Evolutionary conservation across 2,329 filamentous ascomycete species (phyloP), one percentile per base, ranked within the genome.

Genomic region (Colletotrichum noveboracense): DNA sequence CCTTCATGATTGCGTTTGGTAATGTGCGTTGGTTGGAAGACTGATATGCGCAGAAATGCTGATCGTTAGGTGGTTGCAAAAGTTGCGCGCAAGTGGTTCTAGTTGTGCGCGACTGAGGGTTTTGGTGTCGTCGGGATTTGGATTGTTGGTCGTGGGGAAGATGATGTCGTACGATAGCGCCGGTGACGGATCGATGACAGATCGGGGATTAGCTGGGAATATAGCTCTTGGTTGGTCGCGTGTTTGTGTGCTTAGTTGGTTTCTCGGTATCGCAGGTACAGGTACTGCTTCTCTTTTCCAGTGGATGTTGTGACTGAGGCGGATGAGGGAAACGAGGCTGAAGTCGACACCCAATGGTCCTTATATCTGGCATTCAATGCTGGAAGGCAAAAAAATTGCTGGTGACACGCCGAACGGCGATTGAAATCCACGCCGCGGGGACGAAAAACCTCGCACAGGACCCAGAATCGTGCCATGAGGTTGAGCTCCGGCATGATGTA

Each of bases 1-100:
- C 89, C 93, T 98, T 98, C 97, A 98, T 99, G 78, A 66, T 89
- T 85, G 80, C 78, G 79, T 69, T 48, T 70, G 68, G 21, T 52
- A 13, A 34, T 36, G 30, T 61, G 18, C 14, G 38, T 8, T 38
- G 56, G 24, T 69, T n/a, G 34, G 16, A 13, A 38, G n/a, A 9
- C n/a, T 65, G 48, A 28, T 10, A 18, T 77, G 70, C 66, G 55
- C 52, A 26, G 55, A 21, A 21, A 52, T 21, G 43, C 43, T 52
- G n/a, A 21, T 68, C 70, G 16, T 28, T 66, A n/a, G 55, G 60
- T 66, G 5, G 36, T 34, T 16, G 21, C 38, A 32, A 70, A 64
- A 62, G 76, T 58, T 76, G 68, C 58, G 64, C 52, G 28, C 18
- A 61, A 32, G n/a, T 14, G 7, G n/a, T 38, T 9, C 26, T 48